Evolutionary conservation across 1,139 yeast species (phyloP), one percentile per base, ranked within the genome.

Genomic region (Lodderomyces jiufengensis): DNA sequence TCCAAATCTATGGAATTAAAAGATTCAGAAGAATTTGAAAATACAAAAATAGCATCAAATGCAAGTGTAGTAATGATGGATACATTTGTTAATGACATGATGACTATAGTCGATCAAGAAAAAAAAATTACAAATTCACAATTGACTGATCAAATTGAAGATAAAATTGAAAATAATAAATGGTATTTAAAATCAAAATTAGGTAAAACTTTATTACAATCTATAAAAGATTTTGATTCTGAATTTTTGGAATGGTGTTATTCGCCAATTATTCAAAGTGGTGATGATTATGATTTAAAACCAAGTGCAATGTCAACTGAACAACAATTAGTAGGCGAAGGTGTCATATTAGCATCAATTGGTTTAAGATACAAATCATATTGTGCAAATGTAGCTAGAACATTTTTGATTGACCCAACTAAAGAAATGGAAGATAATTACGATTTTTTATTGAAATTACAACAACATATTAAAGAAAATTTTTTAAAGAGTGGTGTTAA

Each of bases 201-300:
- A 31, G 90, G 84, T 44, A 71, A 80, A 47, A 75, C 73, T 40
- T 55, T 75, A 23, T 57, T 66, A 42, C 70, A 63, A 28, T 65
- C 63, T 25, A 48, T 54, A 38, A 53, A 65, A 33, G 79, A 78
- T 38, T 84, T 87, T 48, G 95, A 87, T 51, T 70, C 84, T 3
- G 80, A 78, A 43, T 78, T 80, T 45, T 64, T 92, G 25, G 97
- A 92, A 59, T 92, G 97, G 97, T 85, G 96, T 50, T 88, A 87
- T 59, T 79, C 88, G 32, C 97, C 98, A 22, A 84, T 87, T 39
- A 74, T 92, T 41, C 95, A 90, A 61, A 83, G 95, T 49, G 95
- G 95, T 36, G 88, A 87, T 30, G 79, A 80, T 37, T 90, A 80
- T 54, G 95, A 88, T 57, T 69, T 90, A 53, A 82, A 75, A 51